Evolutionary conservation across 208 protist genomes (phyloP), one percentile per base, ranked within the genome.

Genomic region (Novymonas esmeraldas): DNA sequence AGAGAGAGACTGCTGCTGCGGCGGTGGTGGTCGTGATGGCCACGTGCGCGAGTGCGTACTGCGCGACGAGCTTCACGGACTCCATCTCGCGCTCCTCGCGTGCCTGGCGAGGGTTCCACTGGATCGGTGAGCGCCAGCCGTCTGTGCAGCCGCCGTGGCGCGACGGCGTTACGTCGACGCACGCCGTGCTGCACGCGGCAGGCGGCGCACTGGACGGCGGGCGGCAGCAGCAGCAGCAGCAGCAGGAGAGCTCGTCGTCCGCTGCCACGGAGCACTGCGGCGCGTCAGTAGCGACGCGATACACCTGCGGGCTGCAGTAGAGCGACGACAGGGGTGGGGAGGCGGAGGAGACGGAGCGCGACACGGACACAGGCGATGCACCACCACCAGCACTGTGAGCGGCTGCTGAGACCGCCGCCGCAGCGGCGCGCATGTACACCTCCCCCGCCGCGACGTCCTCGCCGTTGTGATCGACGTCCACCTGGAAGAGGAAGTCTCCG

Each of bases 291-390:
- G 33, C 28, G 3, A 20, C 4, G 56, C 16, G 52, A 2, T 67
- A 28, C 52, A 50, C 60, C 45, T 74, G 69, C 18, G 69, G 69
- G 3, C 69, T 74, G 69, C 22, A 74, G 52, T 74, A 74, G 42
- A 28, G 16, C 1, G 69, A 74, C n/a, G 60, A 63, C 14, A 42
- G 6, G 24, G 34, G n/a, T 20, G 52, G 14, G 3, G 52, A 42
- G 31, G 9, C 33, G 33, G 20, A 11, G 5, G 33, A 57, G 33
- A 20, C 16, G 33, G 7, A 57, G 52, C 26, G 29, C 14, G 51
- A 20, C 18, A 24, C 18, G 14, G 26, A 38, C 13, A 6, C 14
- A 11, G 54, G 34, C 34, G 54, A 63, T 6, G 46, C 29, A 9
- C 41, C 14, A 22, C 10, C 22, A 20, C 20, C 41, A 13, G 57